Percentiles rank a stretch among this genome's conserved stretches.
Evolutionary conservation across 192 early-diverging fungal genomes (phyloP).

Genomic region (Coemansia erecta): DNA sequence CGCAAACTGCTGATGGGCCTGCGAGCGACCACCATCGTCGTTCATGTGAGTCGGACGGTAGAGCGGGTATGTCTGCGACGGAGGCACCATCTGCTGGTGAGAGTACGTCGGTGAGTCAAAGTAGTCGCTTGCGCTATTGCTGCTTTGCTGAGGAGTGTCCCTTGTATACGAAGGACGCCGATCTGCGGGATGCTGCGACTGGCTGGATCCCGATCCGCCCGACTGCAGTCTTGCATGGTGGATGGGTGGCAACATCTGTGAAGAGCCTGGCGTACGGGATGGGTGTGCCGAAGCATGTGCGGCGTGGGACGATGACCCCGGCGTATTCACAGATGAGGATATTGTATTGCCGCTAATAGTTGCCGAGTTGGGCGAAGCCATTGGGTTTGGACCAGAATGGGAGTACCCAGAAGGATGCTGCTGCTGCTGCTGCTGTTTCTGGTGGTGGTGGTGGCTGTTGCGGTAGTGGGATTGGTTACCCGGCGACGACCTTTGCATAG

Average conservation of each 20-base stretch:
- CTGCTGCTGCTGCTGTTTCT: conserved; percentile 12
- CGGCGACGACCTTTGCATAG: conserved; percentile 1
- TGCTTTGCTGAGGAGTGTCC: not conserved
- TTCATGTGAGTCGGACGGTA: conserved; percentile 18
- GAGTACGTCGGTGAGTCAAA: conserved; percentile 4
- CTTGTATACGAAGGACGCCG: conserved; percentile 11
- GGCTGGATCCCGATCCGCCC: not conserved
- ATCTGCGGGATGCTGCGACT: conserved; percentile 6
- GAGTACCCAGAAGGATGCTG: conserved; percentile 5
- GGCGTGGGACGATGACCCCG: not conserved
- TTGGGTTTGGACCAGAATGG: not conserved
- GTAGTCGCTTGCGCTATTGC: conserved; percentile 14
- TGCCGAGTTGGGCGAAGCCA: not conserved
- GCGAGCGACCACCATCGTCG: conserved; percentile 20
- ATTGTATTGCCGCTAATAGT: not conserved
- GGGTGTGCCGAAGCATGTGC: conserved; percentile 3
- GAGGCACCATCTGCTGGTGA: conserved; percentile 6
- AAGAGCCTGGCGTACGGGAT: conserved; percentile 6
- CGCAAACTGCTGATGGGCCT: conserved; percentile 15
- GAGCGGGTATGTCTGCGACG: not conserved
- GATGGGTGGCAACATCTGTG: conserved; percentile 19
- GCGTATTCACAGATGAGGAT: conserved; percentile 1
- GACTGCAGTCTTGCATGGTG: conserved; percentile 3
- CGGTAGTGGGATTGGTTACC: conserved; percentile 8
- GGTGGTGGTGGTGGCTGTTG: conserved; percentile 15